Conservation (phyloP, 2,329 filamentous ascomycete species). For the Venturia nashicola region DNA sequence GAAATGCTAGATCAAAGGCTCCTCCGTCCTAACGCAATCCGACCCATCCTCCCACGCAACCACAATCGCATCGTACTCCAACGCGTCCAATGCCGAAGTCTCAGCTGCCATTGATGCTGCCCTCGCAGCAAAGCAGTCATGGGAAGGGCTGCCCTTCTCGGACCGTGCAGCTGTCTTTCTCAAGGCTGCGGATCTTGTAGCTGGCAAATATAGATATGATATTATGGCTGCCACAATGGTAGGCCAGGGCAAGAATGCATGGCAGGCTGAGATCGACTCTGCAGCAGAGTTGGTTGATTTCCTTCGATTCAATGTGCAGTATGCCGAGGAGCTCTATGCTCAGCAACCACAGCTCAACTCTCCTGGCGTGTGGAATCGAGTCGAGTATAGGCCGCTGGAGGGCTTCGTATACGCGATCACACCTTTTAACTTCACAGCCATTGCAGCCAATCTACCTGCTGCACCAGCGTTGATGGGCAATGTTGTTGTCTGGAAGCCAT, state of each 20-base stretch:
- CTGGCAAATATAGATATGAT: constrained; percentile 89
- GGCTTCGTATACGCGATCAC: constrained; percentile 92
- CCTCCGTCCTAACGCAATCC: constrained; percentile 54
- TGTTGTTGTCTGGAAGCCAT: constrained; percentile 96
- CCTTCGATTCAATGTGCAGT: constrained; percentile 85
- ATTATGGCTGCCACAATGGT: constrained; percentile 94
- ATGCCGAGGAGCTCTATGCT: constrained; percentile 80
- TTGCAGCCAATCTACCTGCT: constrained; percentile 74
- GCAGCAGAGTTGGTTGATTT: constrained; percentile 91
- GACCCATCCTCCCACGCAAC: constrained; percentile 73
- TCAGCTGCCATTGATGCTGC: constrained; percentile 70
- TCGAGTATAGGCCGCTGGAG: constrained; percentile 81
- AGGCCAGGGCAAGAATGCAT: constrained; percentile 95
- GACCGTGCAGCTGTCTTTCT: constrained; percentile 90
- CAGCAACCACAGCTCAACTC: constrained; percentile 79
- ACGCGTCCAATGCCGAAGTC: constrained; percentile 66
- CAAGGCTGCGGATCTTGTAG: constrained; percentile 85
- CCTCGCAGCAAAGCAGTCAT: constrained; percentile 71
- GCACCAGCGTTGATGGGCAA: constrained; percentile 85
- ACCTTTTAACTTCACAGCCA: constrained; percentile 96
- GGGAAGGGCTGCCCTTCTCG: constrained; percentile 78
- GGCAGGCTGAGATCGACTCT: constrained; percentile 97
- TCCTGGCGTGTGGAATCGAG: constrained; percentile 78
- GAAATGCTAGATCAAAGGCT: constrained; percentile 48
- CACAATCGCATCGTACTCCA: constrained; percentile 71